Conservation (phyloP, 441 rosid species). For the Arabidopsis lyrata region DNA sequence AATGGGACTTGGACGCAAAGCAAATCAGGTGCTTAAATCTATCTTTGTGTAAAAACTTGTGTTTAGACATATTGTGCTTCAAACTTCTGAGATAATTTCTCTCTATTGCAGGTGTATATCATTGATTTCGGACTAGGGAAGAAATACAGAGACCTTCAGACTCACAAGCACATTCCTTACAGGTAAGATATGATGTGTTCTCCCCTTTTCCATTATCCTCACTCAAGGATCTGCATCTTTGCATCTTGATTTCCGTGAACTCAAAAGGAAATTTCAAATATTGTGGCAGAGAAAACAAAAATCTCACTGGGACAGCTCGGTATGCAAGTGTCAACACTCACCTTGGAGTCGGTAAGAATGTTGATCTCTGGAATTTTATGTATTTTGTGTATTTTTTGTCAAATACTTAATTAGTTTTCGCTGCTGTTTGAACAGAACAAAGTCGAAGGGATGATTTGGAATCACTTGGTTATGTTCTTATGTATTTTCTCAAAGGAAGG, state of each 20-base stretch:
- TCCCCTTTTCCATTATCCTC: not conserved
- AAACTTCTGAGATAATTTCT: not conserved
- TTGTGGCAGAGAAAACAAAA: constrained; percentile 78
- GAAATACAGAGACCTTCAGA: constrained; percentile 97
- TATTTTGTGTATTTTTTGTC: constrained; percentile 11
- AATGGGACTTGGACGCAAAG: constrained; percentile 98
- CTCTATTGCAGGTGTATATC: constrained; percentile 67
- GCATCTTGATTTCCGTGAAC: constrained; percentile 8
- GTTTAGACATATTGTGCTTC: constrained; percentile 2
- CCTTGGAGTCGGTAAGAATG: constrained; percentile 78
- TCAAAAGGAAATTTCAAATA: not conserved
- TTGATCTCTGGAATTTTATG: constrained; percentile 27
- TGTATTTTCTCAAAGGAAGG: constrained; percentile 96
- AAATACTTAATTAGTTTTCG: constrained; percentile 17
- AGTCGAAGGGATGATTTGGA: constrained; percentile 97
- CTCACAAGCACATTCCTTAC: constrained; percentile 97
- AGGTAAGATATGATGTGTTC: constrained; percentile 51
- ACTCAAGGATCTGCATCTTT: not conserved
- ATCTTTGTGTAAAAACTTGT: not conserved
- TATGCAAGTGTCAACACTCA: constrained; percentile 97
- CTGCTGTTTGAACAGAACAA: constrained; percentile 67
- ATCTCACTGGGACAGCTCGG: constrained; percentile 94
- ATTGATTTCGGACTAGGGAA: constrained; percentile 98
- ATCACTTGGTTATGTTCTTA: constrained; percentile 91
- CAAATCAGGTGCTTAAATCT: constrained; percentile 79